Evolutionary conservation across 108 stramenopile genomes (phyloP).

Genomic region (Cyclotella sp.): DNA sequence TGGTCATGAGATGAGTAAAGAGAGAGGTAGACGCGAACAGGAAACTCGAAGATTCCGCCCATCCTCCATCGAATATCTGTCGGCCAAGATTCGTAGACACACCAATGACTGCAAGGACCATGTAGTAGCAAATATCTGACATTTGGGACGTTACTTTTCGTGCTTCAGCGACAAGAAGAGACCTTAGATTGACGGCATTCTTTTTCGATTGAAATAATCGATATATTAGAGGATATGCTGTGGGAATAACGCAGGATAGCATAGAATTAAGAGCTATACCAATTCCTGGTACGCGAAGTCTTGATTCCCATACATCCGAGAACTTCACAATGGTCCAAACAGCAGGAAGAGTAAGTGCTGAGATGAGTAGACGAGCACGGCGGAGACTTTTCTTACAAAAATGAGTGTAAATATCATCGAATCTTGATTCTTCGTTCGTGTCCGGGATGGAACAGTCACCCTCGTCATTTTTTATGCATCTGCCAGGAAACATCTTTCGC

Average conservation of each 20-base stretch:
- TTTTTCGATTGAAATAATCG: background rate
- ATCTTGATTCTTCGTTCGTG: background rate
- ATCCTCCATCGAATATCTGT: slow-evolving; percentile 24
- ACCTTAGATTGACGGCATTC: background rate
- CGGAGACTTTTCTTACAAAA: background rate
- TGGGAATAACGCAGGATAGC: slow-evolving; percentile 17
- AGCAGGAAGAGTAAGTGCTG: background rate
- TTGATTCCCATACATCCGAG: background rate
- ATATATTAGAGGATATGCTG: slow-evolving; percentile 7
- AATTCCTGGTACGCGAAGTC: slow-evolving; percentile 45
- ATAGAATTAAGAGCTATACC: slow-evolving; percentile 60
- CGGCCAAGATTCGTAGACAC: slow-evolving; percentile 21
- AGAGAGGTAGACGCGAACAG: slow-evolving; percentile 37
- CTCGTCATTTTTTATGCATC: background rate
- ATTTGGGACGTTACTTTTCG: slow-evolving; percentile 11
- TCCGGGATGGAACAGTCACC: background rate
- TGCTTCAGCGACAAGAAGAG: slow-evolving; percentile 20
- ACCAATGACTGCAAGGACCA: slow-evolving; percentile 42
- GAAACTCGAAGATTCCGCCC: slow-evolving; percentile 28
- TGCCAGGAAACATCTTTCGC: slow-evolving; percentile 26
- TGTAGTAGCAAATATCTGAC: slow-evolving; percentile 39
- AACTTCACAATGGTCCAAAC: slow-evolving; percentile 18
- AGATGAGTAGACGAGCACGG: background rate
- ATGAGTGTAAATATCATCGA: background rate
- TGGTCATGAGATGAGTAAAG: slow-evolving; percentile 23